phyloP scores from a whole-genome alignment of 2,329 filamentous ascomycete species.

The Nemania sp. region DNA sequence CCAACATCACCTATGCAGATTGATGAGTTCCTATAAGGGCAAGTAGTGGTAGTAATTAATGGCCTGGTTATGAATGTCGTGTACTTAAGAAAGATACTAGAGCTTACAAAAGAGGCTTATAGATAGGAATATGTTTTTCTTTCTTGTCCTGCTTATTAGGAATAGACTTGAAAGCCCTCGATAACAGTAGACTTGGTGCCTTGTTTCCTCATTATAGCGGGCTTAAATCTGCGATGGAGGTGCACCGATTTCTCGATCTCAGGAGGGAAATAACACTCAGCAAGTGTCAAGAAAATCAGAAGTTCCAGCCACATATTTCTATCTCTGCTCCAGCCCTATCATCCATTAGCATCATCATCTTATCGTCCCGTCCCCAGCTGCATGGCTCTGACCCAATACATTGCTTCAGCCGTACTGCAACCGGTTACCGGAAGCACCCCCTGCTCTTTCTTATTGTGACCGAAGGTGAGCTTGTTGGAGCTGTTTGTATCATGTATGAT shows the following conservation, averaged over 20 bases:
- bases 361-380: not conserved
- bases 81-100: not conserved
- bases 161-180: constrained; percentile 16
- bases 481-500: constrained; percentile 2
- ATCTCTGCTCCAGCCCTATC: not conserved
- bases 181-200: not conserved
- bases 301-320: not conserved
- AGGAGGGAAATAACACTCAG: no score
- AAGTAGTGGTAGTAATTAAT: not conserved
- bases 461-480: not conserved
- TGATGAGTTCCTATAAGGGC: not conserved
- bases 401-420: not conserved
- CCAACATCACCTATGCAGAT: not conserved
- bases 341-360: not conserved
- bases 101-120: constrained; percentile 6
- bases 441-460: not conserved
- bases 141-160: not conserved
- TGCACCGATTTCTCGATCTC: not conserved
- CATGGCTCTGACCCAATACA: not conserved
- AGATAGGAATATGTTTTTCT: constrained; percentile 1
- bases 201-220: not conserved
- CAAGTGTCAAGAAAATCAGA: no score
- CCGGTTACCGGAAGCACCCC: not conserved
- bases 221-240: not conserved
- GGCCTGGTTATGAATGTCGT: not conserved